phyloP scores from a whole-genome alignment of 2,329 filamentous ascomycete genomes.

The Shiraia sp. region DNA sequence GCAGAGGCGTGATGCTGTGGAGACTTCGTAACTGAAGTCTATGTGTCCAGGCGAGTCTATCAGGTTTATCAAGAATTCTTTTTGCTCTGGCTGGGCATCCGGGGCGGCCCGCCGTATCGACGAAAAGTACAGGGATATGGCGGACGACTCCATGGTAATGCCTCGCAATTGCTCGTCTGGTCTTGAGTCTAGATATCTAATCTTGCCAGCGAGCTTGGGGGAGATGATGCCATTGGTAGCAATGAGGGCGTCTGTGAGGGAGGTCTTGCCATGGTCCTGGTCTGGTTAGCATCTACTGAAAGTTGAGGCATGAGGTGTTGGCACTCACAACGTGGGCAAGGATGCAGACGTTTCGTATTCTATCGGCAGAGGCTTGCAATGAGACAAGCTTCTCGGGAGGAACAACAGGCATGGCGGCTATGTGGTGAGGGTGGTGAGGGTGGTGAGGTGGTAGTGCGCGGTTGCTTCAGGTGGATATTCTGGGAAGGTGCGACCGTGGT shows the following conservation, averaged over 20 bases:
- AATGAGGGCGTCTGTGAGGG: conserved; percentile 91
- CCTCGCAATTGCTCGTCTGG: conserved; percentile 94
- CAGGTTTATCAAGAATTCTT: conserved; percentile 94
- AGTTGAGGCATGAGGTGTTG: not conserved
- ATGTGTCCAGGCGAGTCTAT: conserved; percentile 99
- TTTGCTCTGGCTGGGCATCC: conserved; percentile 69
- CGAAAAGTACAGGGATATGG: conserved; percentile 94
- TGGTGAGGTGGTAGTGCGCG: not conserved
- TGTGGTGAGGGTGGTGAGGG: not conserved
- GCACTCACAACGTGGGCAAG: conserved; percentile 16
- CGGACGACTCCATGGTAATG: conserved; percentile 99
- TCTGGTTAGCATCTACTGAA: conserved; percentile 17
- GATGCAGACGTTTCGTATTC: conserved; percentile 79
- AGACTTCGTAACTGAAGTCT: conserved; percentile 98
- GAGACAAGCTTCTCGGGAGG: conserved; percentile 85
- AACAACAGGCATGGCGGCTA: conserved; percentile 80
- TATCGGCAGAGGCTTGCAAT: conserved; percentile 83
- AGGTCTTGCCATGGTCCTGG: conserved; percentile 97
- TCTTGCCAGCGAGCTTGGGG: conserved; percentile 94
- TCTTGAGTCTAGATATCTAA: conserved; percentile 93
- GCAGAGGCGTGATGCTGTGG: conserved; percentile 89
- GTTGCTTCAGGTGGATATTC: not conserved
- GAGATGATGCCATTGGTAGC: conserved; percentile 99
- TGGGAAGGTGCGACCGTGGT: conserved; percentile 2
- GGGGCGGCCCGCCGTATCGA: conserved; percentile 76